Evolutionary conservation across 768 basidiomycete species (phyloP).

Genomic region (Phanerochaete carnosa): DNA sequence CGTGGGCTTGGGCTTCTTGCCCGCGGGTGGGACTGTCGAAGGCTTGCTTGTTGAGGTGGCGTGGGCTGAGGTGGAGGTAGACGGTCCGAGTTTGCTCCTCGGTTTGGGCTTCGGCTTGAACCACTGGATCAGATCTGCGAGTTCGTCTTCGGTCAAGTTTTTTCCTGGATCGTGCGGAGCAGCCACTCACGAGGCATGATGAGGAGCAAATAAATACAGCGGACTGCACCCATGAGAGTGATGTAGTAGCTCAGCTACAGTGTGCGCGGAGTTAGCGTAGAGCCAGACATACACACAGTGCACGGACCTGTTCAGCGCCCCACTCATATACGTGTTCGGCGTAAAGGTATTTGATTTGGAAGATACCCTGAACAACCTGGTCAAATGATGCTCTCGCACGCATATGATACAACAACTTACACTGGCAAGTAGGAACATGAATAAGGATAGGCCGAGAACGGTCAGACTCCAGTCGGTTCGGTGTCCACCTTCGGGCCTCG

Average conservation of each 20-base stretch:
- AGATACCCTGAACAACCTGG: slow-evolving; percentile 47
- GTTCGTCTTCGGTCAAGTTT: slow-evolving; percentile 9
- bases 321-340: slow-evolving; percentile 70
- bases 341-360: slow-evolving; percentile 75
- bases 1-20: slow-evolving; percentile 40
- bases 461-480: slow-evolving; percentile 74
- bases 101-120: slow-evolving; percentile 46
- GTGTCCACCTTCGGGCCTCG: slow-evolving; percentile 33
- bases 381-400: background rate
- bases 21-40: background rate
- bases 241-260: slow-evolving; percentile 69
- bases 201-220: slow-evolving; percentile 64
- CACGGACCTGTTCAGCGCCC: slow-evolving; percentile 53
- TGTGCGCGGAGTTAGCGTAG: background rate
- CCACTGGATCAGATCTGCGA: slow-evolving; percentile 54
- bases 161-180: background rate
- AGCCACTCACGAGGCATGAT: slow-evolving; percentile 60
- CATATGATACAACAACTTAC: slow-evolving; percentile 37
- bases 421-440: slow-evolving; percentile 60
- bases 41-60: background rate
- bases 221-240: slow-evolving; percentile 60
- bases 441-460: slow-evolving; percentile 59
- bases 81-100: background rate
- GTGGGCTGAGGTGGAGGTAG: background rate
- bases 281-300: background rate